These are phyloP conservation scores for Aspergillus flavus DNA, from an alignment of 2,329 filamentous ascomycete genomes.

Conservation along the genomic window DNA sequence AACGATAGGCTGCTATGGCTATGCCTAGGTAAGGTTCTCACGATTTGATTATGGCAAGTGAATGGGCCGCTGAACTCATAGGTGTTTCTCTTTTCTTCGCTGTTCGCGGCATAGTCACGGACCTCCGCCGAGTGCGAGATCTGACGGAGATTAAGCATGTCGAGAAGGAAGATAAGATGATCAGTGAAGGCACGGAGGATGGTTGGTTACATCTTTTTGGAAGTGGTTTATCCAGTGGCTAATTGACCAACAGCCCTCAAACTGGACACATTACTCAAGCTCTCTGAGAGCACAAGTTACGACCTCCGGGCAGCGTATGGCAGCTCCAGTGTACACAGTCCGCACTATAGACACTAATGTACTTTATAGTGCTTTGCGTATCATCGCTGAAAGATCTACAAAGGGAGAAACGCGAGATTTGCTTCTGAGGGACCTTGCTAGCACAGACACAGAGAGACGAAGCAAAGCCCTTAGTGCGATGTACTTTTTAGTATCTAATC, in stretches of 20 bases:
- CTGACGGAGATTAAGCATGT: conserved; percentile 64
- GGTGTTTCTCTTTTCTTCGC: conserved; percentile 52
- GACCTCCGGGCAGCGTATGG: conserved; percentile 69
- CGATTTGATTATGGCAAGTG: not conserved
- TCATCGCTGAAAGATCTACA: conserved; percentile 49
- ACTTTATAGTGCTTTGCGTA: conserved; percentile 43
- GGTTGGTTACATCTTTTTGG: conserved; percentile 34
- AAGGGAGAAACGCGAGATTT: conserved; percentile 43
- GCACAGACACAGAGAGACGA: conserved; percentile 40
- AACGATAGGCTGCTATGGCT: conserved; percentile 44
- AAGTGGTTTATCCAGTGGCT: conserved; percentile 11
- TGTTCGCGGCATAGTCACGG: conserved; percentile 60
- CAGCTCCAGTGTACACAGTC: not conserved
- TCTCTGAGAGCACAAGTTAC: conserved; percentile 71
- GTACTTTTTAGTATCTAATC: conserved; percentile 45
- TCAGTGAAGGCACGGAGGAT: conserved; percentile 75
- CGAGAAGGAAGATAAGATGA: conserved; percentile 70
- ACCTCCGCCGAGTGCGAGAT: conserved; percentile 42
- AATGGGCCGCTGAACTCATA: conserved; percentile 17
- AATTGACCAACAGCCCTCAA: conserved; percentile 55
- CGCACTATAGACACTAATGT: conserved; percentile 35
- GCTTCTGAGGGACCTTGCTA: conserved; percentile 45
- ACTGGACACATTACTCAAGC: conserved; percentile 65
- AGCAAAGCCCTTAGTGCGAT: conserved; percentile 47
- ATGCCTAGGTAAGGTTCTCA: conserved; percentile 35